A percentile compares a stretch with the other conserved stretches of the same genome.
Evolutionary conservation across 306 rosid genomes (phyloP).

Genomic region (Rubus parviflorus): DNA sequence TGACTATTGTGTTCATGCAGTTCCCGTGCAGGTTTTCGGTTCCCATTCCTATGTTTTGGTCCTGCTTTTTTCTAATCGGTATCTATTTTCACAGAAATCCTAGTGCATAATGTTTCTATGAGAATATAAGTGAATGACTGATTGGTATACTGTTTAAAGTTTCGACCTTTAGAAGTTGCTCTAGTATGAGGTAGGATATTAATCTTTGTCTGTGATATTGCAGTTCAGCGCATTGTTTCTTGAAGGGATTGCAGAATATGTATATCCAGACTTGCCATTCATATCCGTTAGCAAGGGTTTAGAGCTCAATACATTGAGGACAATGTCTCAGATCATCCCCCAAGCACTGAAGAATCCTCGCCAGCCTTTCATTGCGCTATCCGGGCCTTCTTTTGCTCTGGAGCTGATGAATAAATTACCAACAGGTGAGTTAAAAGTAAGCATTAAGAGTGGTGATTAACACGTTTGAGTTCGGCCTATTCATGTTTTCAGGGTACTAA

Average conservation of each 20-base stretch:
- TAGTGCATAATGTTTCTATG: neutral
- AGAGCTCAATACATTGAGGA: conserved; percentile 83
- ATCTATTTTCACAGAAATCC: neutral
- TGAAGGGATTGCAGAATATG: conserved; percentile 72
- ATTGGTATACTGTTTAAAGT: neutral
- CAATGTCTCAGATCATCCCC: conserved; percentile 93
- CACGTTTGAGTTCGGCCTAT: neutral
- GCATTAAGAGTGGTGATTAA: neutral
- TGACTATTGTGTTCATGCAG: conserved; percentile 86
- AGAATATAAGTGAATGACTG: neutral
- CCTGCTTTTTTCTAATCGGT: neutral
- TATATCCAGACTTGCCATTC: conserved; percentile 83
- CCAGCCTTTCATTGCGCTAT: conserved; percentile 88
- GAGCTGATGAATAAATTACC: conserved; percentile 89
- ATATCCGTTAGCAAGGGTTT: conserved; percentile 93
- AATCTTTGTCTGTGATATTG: conserved; percentile 33
- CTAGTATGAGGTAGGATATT: conserved; percentile 8
- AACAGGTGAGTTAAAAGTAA: conserved; percentile 53
- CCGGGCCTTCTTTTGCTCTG: conserved; percentile 91
- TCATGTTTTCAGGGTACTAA: conserved; percentile 4
- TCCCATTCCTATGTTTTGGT: neutral
- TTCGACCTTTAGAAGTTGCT: neutral
- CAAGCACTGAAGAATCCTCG: conserved; percentile 79
- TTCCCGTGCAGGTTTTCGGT: conserved; percentile 86
- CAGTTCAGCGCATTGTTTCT: conserved; percentile 89